phyloP scores from a whole-genome alignment of 768 basidiomycete genomes.

The Kwoniella heveanensis region DNA sequence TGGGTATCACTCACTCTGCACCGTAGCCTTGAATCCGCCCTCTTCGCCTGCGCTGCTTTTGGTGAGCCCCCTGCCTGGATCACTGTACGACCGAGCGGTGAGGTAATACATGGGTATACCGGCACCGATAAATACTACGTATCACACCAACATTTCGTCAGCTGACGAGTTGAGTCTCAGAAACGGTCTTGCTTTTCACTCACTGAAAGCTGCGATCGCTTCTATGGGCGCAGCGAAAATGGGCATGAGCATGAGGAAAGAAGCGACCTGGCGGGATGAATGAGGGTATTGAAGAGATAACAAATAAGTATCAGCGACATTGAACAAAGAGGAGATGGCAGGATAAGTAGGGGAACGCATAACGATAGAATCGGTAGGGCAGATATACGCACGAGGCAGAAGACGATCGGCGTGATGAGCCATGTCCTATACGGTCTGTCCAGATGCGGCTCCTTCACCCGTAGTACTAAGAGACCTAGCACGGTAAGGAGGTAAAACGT shows the following conservation, averaged over 20 bases:
- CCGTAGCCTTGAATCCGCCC: constrained; percentile 20
- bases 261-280: constrained; percentile 79
- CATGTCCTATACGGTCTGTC: constrained; percentile 90
- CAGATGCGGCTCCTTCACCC: constrained; percentile 85
- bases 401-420: constrained; percentile 84
- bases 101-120: constrained; percentile 54
- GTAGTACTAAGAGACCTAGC: constrained; percentile 79
- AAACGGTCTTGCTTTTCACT: no score
- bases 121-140: constrained; percentile 48
- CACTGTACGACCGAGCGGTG: constrained; percentile 35
- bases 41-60: constrained; percentile 2
- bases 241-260: constrained; percentile 91
- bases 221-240: constrained; percentile 88
- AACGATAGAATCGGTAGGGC: no score
- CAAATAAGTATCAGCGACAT: no score
- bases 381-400: constrained; percentile 69
- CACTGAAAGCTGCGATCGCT: constrained; percentile 82
- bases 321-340: no score
- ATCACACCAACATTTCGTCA: no score
- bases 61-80: constrained; percentile 12
- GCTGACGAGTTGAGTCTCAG: no score
- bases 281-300: no score
- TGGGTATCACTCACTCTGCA: constrained; percentile 29
- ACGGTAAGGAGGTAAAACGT: constrained; percentile 57
- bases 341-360: no score